Base-by-base conservation (phyloP, 2,329 filamentous ascomycete genomes). In the Aspergillus calidoustus region DNA sequence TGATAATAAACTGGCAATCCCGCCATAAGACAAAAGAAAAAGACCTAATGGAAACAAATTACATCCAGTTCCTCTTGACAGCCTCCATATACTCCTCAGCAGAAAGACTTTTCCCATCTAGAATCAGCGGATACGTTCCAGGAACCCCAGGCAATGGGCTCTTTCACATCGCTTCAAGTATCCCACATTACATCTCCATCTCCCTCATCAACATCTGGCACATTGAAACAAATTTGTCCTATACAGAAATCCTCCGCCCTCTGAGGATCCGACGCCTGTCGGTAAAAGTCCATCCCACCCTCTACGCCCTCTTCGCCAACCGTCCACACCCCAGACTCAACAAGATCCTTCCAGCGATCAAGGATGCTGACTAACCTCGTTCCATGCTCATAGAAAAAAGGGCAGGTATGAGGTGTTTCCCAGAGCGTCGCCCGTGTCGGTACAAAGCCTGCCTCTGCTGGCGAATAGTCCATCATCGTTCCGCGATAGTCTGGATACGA, bases 321-420 rank as follows among this genome's bases (percentile, higher is more conserved):
- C 3, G 25, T 52, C 50, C 50, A 52, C 11, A 52, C 30, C 19
- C 50, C 15, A 22, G 30, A 19, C 25, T 22, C 34, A 41, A 38
- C 50, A 52, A 52, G 30, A 34, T 52, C 13, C 50, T 11, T 52
- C 50, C 50, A 52, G 13, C 28, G 50, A 22, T 52, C n/a, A 17
- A 52, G n/a, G 13, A 52, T 34, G 34, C 17, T 52, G 38, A 52
- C 17, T 15, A 52, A 7, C 30, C 30, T 52, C 17, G 28, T 52
- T n/a, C 50, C 50, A 52, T 52, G 50, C 9, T 52, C 30, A 7
- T n/a, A 34, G 9, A 52, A 52, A 28, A 52, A 52, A n/a, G 28
- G 50, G 22, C 50, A 52, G 28, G 19, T n/a, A 19, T 17, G 15
- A 52, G 30, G 50, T 30, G 50, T 34, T 22, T 52, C 50, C 50